Percentiles rank a stretch among this genome's conserved stretches.
Evolutionary conservation across 139 green algal species (phyloP).

Genomic region (Haematococcus lacustris): DNA sequence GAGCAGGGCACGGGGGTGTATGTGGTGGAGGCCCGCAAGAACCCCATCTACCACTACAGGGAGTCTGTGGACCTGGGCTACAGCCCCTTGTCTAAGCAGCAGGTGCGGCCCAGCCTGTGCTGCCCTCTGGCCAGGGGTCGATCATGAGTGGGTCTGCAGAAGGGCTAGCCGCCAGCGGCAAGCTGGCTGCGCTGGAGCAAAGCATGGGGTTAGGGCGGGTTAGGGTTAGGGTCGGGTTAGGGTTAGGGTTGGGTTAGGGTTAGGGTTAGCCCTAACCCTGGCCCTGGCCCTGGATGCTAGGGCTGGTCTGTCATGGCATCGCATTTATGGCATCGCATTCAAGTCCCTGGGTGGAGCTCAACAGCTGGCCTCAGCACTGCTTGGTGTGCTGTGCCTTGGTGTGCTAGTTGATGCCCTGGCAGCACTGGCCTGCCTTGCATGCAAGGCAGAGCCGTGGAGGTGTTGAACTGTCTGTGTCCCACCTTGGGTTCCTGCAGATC

Average conservation of each 20-base stretch:
- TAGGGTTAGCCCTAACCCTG: no score
- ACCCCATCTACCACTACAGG: slow-evolving; percentile 59
- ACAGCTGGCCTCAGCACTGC: neutral
- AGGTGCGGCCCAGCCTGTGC: no score
- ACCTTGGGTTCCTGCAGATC: slow-evolving; percentile 15
- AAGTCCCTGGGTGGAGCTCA: neutral
- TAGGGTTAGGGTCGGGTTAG: no score
- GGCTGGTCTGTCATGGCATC: no score
- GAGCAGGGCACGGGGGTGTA: slow-evolving; percentile 58
- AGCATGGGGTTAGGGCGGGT: no score
- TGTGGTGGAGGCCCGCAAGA: slow-evolving; percentile 19
- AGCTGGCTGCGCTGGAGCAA: neutral
- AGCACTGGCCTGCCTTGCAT: neutral
- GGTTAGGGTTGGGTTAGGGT: no score
- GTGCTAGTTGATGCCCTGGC: neutral
- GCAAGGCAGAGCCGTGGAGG: neutral
- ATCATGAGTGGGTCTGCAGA: neutral
- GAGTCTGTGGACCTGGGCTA: slow-evolving; percentile 56
- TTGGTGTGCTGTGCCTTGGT: neutral
- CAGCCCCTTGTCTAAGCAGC: slow-evolving; percentile 31
- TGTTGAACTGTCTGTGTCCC: neutral
- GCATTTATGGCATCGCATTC: neutral
- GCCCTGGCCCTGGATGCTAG: no score
- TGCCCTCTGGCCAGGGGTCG: no score
- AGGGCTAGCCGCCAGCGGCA: neutral